phyloP scores from a whole-genome alignment of 2,329 filamentous ascomycete species.

The Botrytis paeoniae region DNA sequence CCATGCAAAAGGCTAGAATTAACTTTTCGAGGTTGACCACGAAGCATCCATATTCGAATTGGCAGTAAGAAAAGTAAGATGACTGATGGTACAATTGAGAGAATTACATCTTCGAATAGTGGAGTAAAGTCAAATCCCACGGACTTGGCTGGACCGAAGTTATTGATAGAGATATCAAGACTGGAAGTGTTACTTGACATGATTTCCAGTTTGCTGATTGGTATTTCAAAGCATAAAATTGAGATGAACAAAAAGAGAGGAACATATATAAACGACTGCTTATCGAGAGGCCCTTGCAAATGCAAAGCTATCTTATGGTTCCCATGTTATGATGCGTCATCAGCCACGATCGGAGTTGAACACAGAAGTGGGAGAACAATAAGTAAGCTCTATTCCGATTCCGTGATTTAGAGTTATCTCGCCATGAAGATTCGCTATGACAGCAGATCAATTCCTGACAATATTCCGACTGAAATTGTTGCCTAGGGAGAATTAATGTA shows the following conservation, averaged over 20 bases:
- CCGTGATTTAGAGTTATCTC: background rate
- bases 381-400: background rate
- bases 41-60: constrained; percentile 23
- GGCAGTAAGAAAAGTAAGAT: constrained; percentile 27
- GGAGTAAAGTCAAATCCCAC: constrained; percentile 33
- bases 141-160: constrained; percentile 27
- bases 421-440: background rate
- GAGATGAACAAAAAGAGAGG: background rate
- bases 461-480: background rate
- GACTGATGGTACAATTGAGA: constrained; percentile 28
- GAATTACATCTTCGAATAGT: constrained; percentile 29
- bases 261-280: constrained; percentile 1
- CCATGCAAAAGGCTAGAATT: constrained; percentile 26
- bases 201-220: background rate
- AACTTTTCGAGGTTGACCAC: constrained; percentile 28
- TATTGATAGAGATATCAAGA: background rate
- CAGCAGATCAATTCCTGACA: background rate
- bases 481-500: background rate
- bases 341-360: background rate
- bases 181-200: constrained; percentile 15
- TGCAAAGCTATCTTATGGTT: background rate
- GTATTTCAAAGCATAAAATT: background rate
- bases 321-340: background rate
- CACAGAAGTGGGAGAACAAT: background rate
- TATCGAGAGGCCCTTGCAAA: background rate